phyloP scores from a whole-genome alignment of 2,329 filamentous ascomycete genomes.

The Colletotrichum neosansevieriae region DNA sequence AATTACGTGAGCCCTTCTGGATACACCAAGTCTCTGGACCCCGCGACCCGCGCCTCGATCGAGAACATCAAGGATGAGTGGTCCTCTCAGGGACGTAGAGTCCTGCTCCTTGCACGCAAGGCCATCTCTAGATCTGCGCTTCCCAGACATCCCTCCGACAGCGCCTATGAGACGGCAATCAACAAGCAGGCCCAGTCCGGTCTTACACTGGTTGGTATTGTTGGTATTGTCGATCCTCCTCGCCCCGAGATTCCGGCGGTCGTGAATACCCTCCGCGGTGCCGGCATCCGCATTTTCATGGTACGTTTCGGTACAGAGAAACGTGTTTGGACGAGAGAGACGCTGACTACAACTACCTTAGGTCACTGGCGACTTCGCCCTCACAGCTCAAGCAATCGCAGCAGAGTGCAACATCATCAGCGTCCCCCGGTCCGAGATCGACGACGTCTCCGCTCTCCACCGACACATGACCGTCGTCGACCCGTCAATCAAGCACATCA shows the following conservation, averaged over 20 bases:
- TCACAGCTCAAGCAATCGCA: slow-evolving; percentile 81
- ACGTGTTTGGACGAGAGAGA: background rate
- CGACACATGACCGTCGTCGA: slow-evolving; percentile 46
- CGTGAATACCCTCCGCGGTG: slow-evolving; percentile 73
- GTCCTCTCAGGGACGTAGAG: slow-evolving; percentile 76
- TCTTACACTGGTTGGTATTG: slow-evolving; percentile 78
- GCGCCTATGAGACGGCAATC: slow-evolving; percentile 68
- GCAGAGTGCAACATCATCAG: slow-evolving; percentile 79
- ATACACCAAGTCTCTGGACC: slow-evolving; percentile 61
- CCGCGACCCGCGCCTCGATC: slow-evolving; percentile 57
- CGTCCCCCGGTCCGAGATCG: slow-evolving; percentile 59
- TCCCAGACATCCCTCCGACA: slow-evolving; percentile 23
- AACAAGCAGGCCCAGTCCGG: slow-evolving; percentile 65
- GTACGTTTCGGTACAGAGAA: slow-evolving; percentile 51
- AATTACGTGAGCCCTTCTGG: slow-evolving; percentile 69
- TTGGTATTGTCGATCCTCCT: slow-evolving; percentile 83
- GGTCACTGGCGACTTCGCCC: slow-evolving; percentile 81
- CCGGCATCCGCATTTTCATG: slow-evolving; percentile 84
- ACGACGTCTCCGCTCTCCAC: slow-evolving; percentile 65
- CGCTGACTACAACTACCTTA: slow-evolving; percentile 42
- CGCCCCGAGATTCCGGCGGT: slow-evolving; percentile 78
- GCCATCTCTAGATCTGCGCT: slow-evolving; percentile 54
- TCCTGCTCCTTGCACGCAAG: slow-evolving; percentile 75
- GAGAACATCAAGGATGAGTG: slow-evolving; percentile 74
- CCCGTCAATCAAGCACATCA: slow-evolving; percentile 39